Evolutionary conservation across 768 basidiomycete genomes (phyloP).

Genomic region (Candolleomyces aberdarensis): DNA sequence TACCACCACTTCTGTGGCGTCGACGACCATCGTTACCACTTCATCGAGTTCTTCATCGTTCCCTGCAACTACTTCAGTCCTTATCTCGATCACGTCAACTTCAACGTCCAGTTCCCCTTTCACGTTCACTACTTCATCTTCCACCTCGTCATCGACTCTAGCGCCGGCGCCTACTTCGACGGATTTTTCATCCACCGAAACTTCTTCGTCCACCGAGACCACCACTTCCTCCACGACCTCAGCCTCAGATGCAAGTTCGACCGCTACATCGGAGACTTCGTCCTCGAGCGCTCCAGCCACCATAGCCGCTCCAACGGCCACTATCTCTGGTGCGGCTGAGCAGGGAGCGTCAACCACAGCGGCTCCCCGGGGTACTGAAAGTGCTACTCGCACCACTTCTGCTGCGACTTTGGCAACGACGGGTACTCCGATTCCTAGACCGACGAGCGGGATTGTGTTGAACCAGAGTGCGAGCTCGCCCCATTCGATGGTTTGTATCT

Average conservation of each 20-base stretch:
- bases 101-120: too few species aligned
- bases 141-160: too few species aligned
- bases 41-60: too few species aligned
- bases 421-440: not conserved
- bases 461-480: not conserved
- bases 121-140: too few species aligned
- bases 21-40: too few species aligned
- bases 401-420: not conserved
- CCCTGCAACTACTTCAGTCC: too few species aligned
- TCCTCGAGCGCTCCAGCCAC: not conserved
- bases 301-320: not conserved
- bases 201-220: not conserved
- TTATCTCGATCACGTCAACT: too few species aligned
- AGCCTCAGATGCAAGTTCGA: not conserved
- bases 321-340: not conserved
- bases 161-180: not conserved
- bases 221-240: not conserved
- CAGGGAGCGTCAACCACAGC: not conserved
- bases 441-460: not conserved
- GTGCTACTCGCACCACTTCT: not conserved
- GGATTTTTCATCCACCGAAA: too few species aligned
- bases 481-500: slow-evolving; percentile 28
- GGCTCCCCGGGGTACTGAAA: not conserved
- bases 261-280: too few species aligned
- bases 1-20: too few species aligned